Base-by-base conservation (phyloP, 1,284 basidiomycete genomes). In the Athelia psychrophila region DNA sequence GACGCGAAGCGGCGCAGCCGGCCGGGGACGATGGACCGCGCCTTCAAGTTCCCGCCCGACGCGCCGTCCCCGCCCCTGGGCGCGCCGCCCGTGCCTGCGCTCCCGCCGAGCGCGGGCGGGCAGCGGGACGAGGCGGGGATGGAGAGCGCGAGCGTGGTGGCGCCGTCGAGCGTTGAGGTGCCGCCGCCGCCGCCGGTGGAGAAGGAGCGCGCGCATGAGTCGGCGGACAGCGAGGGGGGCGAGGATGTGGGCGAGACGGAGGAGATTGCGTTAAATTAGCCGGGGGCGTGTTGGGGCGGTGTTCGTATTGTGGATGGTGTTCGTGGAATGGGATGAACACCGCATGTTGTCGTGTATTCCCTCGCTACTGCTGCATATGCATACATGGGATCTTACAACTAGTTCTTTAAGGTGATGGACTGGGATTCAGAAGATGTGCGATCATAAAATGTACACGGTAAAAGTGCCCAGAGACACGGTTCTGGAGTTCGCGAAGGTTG, bases 181-280 rank as follows among this genome's bases (percentile, higher is more conserved):
- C 87, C 86, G 3, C 83, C 88, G 0, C 88, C 87, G 1, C 87
- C 88, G 22, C 85, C 85, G 1, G 76, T 88, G 16, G 85, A 88
- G 61, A 89, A 91, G 69, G 86, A 90, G 66, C 72, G 75, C 54
- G 67, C 68, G 52, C 63, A 64, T 51, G 58, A 58, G 20, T 56
- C 58, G 15, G 70, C 71, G 13, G 62, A 72, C 35, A 81, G 83
- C 25, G 78, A 81, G 13, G 77, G 66, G 0, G 84, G 85, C 44
- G 84, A 83, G 47, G 88, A 89, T 24, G 77, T 90, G 40, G 88
- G 87, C 0, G 84, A 85, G 63, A 89, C 86, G 9, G 88, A 82
- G 38, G 88, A 90, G 56, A 80, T 82, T 27, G 78, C 74, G 24
- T 58, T 78, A 44, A 77, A 72, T 56, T 77, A 30, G n/a, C n/a